phyloP scores from a whole-genome alignment of 805 yeast species.

The Cyberlindnera nakhonratchasimensis region DNA sequence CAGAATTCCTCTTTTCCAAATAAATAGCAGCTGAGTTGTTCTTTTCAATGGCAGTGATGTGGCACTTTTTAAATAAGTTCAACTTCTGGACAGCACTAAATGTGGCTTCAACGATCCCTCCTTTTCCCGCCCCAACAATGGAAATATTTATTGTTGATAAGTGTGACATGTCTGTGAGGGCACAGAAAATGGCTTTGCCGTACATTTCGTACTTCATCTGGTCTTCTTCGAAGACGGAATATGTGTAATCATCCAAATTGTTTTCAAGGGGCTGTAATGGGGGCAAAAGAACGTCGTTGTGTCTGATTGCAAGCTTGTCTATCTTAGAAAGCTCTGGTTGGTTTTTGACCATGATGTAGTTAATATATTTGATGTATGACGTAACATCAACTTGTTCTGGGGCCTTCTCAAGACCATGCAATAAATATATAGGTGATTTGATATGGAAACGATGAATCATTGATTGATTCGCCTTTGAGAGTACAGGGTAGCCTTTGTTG shows the following conservation, averaged over 20 bases:
- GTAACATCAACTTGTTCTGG: conserved; percentile 32
- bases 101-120: conserved; percentile 65
- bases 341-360: conserved; percentile 35
- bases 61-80: conserved; percentile 21
- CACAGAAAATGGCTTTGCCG: conserved; percentile 23
- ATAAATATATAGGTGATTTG: conserved; percentile 40
- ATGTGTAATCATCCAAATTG: conserved; percentile 55
- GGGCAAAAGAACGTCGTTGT: conserved; percentile 30
- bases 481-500: conserved; percentile 60
- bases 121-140: conserved; percentile 86
- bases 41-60: conserved; percentile 67
- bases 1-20: conserved; percentile 45
- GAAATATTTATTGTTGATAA: conserved; percentile 39
- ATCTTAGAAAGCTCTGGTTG: conserved; percentile 30
- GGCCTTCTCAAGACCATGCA: conserved; percentile 52
- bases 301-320: conserved; percentile 31
- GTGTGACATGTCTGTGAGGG: conserved; percentile 25
- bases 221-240: conserved; percentile 72
- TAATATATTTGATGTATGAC: conserved; percentile 41
- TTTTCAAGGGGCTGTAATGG: conserved; percentile 75
- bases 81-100: conserved; percentile 39
- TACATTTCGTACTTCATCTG: conserved; percentile 64
- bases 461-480: conserved; percentile 54
- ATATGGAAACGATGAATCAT: conserved; percentile 42
- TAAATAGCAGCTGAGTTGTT: conserved; percentile 56